phyloP scores from a whole-genome alignment of 1,139 yeast species.

The Nematodospora anomalae region DNA sequence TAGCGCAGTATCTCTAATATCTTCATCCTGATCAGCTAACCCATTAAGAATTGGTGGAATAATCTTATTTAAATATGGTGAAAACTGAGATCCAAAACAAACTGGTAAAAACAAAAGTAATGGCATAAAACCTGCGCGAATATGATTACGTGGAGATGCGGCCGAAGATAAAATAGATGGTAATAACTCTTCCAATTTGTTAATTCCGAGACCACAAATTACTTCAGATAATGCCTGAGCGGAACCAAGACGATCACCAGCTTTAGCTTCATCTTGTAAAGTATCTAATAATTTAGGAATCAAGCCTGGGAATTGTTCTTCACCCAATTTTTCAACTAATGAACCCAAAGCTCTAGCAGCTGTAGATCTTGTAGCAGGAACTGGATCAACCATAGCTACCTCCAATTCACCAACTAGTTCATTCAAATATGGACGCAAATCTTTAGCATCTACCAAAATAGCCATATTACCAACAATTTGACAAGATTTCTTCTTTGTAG shows the following conservation, averaged over 20 bases:
- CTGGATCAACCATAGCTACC: slow-evolving; percentile 97
- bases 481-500: slow-evolving; percentile 89
- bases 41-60: slow-evolving; percentile 91
- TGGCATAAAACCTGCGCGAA: slow-evolving; percentile 94
- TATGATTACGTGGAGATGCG: slow-evolving; percentile 59
- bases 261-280: slow-evolving; percentile 73
- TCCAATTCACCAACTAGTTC: slow-evolving; percentile 81
- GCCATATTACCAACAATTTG: slow-evolving; percentile 99
- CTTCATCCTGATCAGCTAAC: slow-evolving; percentile 85
- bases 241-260: slow-evolving; percentile 94
- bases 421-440: slow-evolving; percentile 78
- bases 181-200: slow-evolving; percentile 82
- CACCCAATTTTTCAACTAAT: slow-evolving; percentile 93
- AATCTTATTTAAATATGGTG: slow-evolving; percentile 82
- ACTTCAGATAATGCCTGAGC: slow-evolving; percentile 98
- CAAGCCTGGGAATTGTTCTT: slow-evolving; percentile 90
- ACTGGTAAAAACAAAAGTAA: slow-evolving; percentile 86
- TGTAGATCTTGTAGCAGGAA: slow-evolving; percentile 94
- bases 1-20: slow-evolving; percentile 84
- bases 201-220: slow-evolving; percentile 83
- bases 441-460: slow-evolving; percentile 84
- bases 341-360: slow-evolving; percentile 98
- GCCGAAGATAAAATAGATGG: slow-evolving; percentile 81
- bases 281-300: slow-evolving; percentile 78
- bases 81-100: slow-evolving; percentile 88